A percentile compares a stretch with the other conserved stretches of the same genome.
Evolutionary conservation across 805 yeast species (phyloP).

Genomic region (Yarrowia phangngaensis): DNA sequence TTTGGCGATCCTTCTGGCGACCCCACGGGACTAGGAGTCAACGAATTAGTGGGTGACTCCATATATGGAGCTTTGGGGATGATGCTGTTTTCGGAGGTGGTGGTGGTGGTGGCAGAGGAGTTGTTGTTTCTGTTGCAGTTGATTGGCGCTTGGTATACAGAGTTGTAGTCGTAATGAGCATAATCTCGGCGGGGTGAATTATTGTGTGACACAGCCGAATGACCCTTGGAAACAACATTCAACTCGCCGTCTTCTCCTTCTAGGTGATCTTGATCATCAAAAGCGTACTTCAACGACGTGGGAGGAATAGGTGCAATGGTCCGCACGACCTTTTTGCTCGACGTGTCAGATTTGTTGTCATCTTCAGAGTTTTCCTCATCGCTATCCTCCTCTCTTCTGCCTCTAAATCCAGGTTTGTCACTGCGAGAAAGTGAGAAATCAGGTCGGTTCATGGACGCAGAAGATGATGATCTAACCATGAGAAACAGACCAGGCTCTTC

Average conservation of each 20-base stretch:
- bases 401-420: neutral
- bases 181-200: constrained; percentile 43
- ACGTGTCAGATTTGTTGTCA: constrained; percentile 24
- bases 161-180: constrained; percentile 34
- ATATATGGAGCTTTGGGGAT: constrained; percentile 23
- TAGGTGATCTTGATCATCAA: constrained; percentile 57
- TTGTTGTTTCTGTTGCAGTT: neutral
- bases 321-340: constrained; percentile 35
- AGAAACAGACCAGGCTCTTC: constrained; percentile 69
- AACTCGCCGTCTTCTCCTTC: constrained; percentile 39
- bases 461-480: constrained; percentile 46
- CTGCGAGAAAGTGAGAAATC: constrained; percentile 27
- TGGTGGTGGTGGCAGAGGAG: neutral
- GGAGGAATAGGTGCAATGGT: constrained; percentile 82
- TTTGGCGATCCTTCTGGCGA: constrained; percentile 21
- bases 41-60: constrained; percentile 23
- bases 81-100: constrained; percentile 3
- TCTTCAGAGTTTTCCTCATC: constrained; percentile 17
- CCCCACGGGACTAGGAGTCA: constrained; percentile 11
- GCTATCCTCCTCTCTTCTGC: constrained; percentile 1
- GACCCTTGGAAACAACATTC: constrained; percentile 37
- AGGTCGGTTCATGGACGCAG: constrained; percentile 36
- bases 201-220: constrained; percentile 62
- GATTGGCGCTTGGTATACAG: constrained; percentile 31
- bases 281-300: constrained; percentile 75